Percentiles rank a stretch among this genome's conserved stretches.
Evolutionary conservation across 176 grass and related monocot species (phyloP).

Genomic region (Avena sativa): DNA sequence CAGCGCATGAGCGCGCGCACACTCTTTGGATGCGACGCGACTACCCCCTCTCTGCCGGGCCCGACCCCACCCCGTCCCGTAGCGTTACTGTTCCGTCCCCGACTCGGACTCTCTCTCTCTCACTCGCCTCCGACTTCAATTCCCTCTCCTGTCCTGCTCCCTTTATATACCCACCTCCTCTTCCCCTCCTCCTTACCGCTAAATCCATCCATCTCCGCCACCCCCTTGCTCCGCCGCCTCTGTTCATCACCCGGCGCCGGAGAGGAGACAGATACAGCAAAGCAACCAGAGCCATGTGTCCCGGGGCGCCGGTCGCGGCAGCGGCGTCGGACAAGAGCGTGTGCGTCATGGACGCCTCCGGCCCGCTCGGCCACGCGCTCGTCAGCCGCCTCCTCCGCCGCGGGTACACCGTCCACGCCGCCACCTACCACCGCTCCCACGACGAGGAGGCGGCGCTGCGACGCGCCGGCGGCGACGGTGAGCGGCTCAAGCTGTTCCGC

Average conservation of each 20-base stretch:
- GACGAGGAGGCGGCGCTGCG: background rate
- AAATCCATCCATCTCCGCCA: background rate
- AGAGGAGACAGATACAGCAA: background rate
- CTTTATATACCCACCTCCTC: conserved; percentile 29
- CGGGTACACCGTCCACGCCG: conserved; percentile 92
- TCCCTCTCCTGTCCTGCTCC: background rate
- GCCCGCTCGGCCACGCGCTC: conserved; percentile 61
- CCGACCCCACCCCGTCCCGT: background rate
- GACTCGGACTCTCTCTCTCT: conserved; percentile 23
- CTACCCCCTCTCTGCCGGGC: background rate
- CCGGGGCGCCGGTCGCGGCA: conserved; percentile 5
- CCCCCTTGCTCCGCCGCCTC: background rate
- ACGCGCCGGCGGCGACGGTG: background rate
- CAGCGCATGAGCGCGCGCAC: background rate
- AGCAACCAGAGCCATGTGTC: conserved; percentile 26
- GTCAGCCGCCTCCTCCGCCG: conserved; percentile 75
- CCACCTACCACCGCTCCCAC: conserved; percentile 32
- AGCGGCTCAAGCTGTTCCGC: conserved; percentile 66
- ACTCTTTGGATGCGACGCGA: conserved; percentile 55
- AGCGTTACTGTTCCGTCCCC: conserved; percentile 3
- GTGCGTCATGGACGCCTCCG: conserved; percentile 91
- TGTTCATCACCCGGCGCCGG: background rate
- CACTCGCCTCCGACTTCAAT: background rate
- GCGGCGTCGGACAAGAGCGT: conserved; percentile 49
- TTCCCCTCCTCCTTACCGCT: background rate